Base-by-base conservation (phyloP, 1,284 basidiomycete genomes). In the Tremellales sp. region DNA sequence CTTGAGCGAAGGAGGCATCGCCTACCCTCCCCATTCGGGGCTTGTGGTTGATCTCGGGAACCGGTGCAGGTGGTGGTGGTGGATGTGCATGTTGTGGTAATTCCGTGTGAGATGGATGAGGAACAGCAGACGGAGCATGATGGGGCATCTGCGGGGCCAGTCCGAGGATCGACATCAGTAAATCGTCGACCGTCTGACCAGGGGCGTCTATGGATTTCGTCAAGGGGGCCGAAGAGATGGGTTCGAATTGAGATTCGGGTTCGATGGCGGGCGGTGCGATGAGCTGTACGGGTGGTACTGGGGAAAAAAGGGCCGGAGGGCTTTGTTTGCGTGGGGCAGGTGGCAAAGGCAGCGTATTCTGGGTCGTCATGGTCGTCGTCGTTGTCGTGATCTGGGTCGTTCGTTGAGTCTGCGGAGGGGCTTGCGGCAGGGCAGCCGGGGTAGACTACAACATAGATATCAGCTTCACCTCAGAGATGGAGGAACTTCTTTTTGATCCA, bases 141-240 rank as follows among this genome's bases (percentile, higher is more conserved):
- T 24, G 18, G 22, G 5, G 41, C 28, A 29, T 24, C 22, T n/a
- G 29, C 9, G 58, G 40, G 14, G 49, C 47, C 2, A 56, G 34
- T 4, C 65, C 66, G 1, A 68, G 52, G 10, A 70, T 63, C 27
- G 61, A 61, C 42, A 53, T 63, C 19, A 70, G 51, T 9, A 70
- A 48, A 46, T 70, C 66, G 34, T 65, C 65, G n/a, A 65, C 68
- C 1, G 66, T 68, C 46, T 68, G 60, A 12, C 60, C 63, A 3
- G 65, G 62, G 10, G 60, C 52, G 16, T 43, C 49, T 9, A 37
- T 24, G 1, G 48, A 42, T n/a, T 35, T 14, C 4, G 39, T 24
- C 47, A 40, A 0, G 50, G 36, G 4, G 48, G 32, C 10, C 48
- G 41, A 0, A 46, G 41, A 4, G 42, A 40, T 3, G 36, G 33